phyloP scores from a whole-genome alignment of 345 rosid species.

The Heritiera fomes region DNA sequence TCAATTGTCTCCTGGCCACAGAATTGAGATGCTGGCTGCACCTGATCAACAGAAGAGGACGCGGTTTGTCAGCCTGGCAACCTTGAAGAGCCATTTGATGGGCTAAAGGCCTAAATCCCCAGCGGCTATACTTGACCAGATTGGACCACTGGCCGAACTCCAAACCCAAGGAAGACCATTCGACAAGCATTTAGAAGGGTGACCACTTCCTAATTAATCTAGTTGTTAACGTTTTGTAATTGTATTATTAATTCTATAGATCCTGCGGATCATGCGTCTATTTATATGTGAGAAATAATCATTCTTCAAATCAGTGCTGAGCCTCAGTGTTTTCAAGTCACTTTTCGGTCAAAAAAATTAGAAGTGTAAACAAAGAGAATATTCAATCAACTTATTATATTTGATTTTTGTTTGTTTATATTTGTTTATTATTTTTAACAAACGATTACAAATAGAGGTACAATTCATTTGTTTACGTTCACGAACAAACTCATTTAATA shows the following conservation, averaged over 20 bases:
- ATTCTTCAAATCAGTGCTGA: not conserved
- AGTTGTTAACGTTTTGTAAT: not conserved
- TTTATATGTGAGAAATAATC: not conserved
- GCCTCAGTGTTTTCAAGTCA: constrained; percentile 6
- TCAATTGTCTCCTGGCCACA: not conserved
- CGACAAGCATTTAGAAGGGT: not conserved
- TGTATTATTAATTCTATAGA: not conserved
- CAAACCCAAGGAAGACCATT: not conserved
- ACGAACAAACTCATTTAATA: too few relatives aligned
- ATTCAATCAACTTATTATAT: too few relatives aligned
- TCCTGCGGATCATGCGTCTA: not conserved
- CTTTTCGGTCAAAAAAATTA: not conserved
- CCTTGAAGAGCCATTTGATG: not conserved
- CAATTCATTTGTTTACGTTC: too few relatives aligned
- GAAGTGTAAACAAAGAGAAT: too few relatives aligned
- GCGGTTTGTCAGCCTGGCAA: not conserved
- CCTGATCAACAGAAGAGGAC: not conserved
- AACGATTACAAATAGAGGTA: too few relatives aligned
- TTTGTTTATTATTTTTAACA: too few relatives aligned
- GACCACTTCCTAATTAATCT: constrained; percentile 10
- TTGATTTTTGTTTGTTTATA: too few relatives aligned
- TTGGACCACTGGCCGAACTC: constrained; percentile 1
- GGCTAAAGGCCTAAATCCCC: not conserved
- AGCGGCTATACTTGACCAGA: not conserved
- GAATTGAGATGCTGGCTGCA: not conserved